Evolutionary conservation across 2,329 filamentous ascomycete genomes (phyloP).

Genomic region (Knufia fluminis): DNA sequence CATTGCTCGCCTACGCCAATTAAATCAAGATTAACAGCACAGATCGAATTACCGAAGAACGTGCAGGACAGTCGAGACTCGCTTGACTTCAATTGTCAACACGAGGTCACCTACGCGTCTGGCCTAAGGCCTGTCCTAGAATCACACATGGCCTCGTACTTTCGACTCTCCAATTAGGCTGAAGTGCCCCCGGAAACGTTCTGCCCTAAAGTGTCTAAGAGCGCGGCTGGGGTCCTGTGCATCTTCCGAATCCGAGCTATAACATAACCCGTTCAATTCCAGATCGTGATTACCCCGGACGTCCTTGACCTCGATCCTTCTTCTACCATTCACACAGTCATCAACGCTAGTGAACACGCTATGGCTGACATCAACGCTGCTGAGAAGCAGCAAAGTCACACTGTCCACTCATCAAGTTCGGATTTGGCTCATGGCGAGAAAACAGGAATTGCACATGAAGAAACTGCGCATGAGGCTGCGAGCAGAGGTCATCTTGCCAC

Average conservation of each 20-base stretch:
- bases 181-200: not conserved
- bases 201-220: no score
- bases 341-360: not conserved
- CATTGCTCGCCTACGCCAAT: no score
- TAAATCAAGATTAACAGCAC: no score
- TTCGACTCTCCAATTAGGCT: not conserved
- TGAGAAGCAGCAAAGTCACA: conserved; percentile 7
- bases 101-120: not conserved
- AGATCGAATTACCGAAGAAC: no score
- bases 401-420: not conserved
- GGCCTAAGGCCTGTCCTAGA: no score
- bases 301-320: not conserved
- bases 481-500: conserved; percentile 40
- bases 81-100: not conserved
- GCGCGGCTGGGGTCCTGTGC: not conserved
- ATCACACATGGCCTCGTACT: not conserved
- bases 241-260: not conserved
- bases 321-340: not conserved
- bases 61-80: no score
- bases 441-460: conserved; percentile 11
- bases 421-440: conserved; percentile 2
- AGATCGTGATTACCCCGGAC: not conserved
- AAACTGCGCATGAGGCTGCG: conserved; percentile 29
- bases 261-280: not conserved
- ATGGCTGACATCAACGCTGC: conserved; percentile 8